Conservation (phyloP, 2,329 filamentous ascomycete genomes). For the Ophiostoma ulmi region DNA sequence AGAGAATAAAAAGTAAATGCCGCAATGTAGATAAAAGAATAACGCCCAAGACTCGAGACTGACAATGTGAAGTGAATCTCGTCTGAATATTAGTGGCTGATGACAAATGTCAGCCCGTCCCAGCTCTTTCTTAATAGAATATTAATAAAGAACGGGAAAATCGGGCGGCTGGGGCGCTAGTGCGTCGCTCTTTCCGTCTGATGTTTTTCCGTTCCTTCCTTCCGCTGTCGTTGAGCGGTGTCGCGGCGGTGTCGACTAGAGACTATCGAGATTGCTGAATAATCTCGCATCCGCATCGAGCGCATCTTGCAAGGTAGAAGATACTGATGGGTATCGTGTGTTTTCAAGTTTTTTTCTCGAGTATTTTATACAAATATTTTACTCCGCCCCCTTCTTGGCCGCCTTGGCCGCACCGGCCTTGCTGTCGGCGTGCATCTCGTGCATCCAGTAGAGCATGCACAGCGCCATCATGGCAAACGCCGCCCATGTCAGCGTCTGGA, state of each 20-base stretch:
- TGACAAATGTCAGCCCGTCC: background rate
- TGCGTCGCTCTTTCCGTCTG: background rate
- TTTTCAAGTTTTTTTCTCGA: background rate
- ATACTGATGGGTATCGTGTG: background rate
- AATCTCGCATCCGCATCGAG: background rate
- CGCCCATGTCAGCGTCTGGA: constrained; percentile 45
- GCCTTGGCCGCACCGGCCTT: constrained; percentile 24
- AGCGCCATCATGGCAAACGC: constrained; percentile 43
- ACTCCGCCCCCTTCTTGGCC: constrained; percentile 20
- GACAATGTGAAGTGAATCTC: background rate
- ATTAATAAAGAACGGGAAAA: background rate
- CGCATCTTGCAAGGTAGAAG: background rate
- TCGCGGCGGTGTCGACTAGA: background rate
- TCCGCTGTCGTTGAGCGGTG: constrained; percentile 3
- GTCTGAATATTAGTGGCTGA: background rate
- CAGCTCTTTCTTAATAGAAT: background rate
- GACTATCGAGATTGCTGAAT: background rate
- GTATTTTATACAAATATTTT: background rate
- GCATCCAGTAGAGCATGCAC: constrained; percentile 40
- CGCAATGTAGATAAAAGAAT: background rate
- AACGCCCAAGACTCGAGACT: background rate
- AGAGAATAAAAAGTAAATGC: background rate
- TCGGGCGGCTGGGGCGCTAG: constrained; percentile 13
- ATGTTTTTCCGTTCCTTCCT: background rate
- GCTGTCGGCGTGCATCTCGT: constrained; percentile 33